Evolutionary conservation across 2,329 filamentous ascomycete species (phyloP).

Genomic region (Pleoardoris graminearum): DNA sequence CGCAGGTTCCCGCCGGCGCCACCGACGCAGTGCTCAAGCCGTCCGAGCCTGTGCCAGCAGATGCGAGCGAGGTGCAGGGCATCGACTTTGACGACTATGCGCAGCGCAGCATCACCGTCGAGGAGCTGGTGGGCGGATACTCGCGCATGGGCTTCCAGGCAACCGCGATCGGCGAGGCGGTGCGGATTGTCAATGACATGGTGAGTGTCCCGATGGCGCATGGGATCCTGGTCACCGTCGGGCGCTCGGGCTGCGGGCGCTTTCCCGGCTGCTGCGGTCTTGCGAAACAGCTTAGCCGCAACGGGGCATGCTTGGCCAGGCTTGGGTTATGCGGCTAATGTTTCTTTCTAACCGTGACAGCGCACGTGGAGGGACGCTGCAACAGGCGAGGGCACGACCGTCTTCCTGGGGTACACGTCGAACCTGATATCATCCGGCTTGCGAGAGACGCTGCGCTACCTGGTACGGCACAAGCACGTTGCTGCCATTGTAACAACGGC

Average conservation of each 20-base stretch:
- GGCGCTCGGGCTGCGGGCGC: slow-evolving; percentile 8
- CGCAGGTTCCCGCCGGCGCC: slow-evolving; percentile 49
- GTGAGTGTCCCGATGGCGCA: slow-evolving; percentile 52
- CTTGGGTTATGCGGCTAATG: slow-evolving; percentile 22
- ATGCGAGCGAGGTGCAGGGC: slow-evolving; percentile 80
- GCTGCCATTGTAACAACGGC: slow-evolving; percentile 94
- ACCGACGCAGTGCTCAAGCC: slow-evolving; percentile 83
- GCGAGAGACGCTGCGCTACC: slow-evolving; percentile 85
- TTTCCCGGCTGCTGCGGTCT: slow-evolving; percentile 18
- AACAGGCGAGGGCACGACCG: slow-evolving; percentile 78
- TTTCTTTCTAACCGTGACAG: slow-evolving; percentile 50
- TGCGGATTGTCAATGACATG: slow-evolving; percentile 95
- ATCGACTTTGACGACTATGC: slow-evolving; percentile 88
- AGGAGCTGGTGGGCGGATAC: slow-evolving; percentile 82
- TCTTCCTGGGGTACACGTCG: slow-evolving; percentile 96
- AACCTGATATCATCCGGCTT: slow-evolving; percentile 97
- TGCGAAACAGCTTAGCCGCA: slow-evolving; percentile 38
- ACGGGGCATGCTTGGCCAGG: slow-evolving; percentile 28
- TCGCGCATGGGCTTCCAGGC: slow-evolving; percentile 84
- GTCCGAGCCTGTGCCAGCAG: slow-evolving; percentile 79
- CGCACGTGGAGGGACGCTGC: slow-evolving; percentile 80
- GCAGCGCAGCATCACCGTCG: slow-evolving; percentile 75
- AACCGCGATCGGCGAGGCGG: slow-evolving; percentile 79
- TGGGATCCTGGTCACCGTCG: not conserved
- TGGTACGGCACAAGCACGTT: slow-evolving; percentile 90